Conservation (phyloP, 257 asterid genomes). For the Plantago elongata region DNA sequence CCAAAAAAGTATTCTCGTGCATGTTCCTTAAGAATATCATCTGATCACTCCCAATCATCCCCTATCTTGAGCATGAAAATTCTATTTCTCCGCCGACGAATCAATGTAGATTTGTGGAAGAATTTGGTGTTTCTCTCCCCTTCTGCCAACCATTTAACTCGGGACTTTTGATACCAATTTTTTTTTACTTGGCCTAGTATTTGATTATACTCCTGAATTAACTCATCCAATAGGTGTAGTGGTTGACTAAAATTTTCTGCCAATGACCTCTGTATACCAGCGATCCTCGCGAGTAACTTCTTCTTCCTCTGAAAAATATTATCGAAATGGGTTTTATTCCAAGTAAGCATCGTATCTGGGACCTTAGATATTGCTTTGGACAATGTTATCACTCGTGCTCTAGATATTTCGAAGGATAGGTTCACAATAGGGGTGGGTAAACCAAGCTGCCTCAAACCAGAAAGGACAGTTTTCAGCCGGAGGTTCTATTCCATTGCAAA, state of each 20-base stretch:
- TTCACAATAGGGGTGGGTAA: too few relatives aligned
- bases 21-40: background rate
- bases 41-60: background rate
- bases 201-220: background rate
- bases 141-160: background rate
- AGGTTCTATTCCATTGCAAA: background rate
- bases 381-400: too few relatives aligned
- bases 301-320: too few relatives aligned
- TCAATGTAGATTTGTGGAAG: background rate
- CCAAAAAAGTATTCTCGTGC: background rate
- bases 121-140: background rate
- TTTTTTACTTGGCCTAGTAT: background rate
- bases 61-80: background rate
- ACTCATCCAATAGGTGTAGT: too few relatives aligned
- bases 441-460: too few relatives aligned
- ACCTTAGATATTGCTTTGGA: too few relatives aligned
- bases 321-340: background rate
- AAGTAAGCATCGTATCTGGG: background rate
- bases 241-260: too few relatives aligned
- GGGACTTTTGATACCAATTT: background rate
- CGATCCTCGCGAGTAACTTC: background rate
- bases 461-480: background rate
- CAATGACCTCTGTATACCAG: background rate
- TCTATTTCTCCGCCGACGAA: background rate
- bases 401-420: too few relatives aligned